A percentile compares a stretch with the other conserved stretches of the same genome.
These are phyloP conservation scores for Pseudogymnoascus sp. DNA, from an alignment of 2,329 filamentous ascomycete species.

Conservation along the genomic window DNA sequence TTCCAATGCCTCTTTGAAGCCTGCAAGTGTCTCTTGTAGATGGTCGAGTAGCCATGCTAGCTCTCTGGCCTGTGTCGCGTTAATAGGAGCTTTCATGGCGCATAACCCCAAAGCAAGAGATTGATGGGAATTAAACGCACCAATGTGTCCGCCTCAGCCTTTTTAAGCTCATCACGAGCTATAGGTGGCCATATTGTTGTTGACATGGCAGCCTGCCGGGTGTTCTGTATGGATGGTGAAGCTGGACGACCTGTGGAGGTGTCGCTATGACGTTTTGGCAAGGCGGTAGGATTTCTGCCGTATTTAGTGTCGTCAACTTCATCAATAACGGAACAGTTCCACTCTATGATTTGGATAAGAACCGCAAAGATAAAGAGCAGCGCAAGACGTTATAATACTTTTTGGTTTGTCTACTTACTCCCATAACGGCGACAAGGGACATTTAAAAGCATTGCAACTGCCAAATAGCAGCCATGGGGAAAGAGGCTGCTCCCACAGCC, in stretches of 20 bases:
- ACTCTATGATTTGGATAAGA: neutral
- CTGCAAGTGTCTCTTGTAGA: constrained; percentile 27
- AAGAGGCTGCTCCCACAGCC: neutral
- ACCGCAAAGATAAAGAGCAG: neutral
- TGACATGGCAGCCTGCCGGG: constrained; percentile 16
- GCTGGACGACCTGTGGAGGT: constrained; percentile 4
- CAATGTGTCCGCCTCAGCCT: constrained; percentile 26
- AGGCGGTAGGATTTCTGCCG: constrained; percentile 6
- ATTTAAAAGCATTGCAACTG: neutral
- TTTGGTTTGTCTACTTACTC: neutral
- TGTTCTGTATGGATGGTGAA: constrained; percentile 4
- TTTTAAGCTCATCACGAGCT: constrained; percentile 19
- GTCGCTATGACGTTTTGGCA: constrained; percentile 4
- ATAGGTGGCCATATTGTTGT: constrained; percentile 26
- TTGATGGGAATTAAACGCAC: constrained; percentile 17
- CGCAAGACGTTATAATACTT: neutral
- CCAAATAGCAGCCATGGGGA: neutral
- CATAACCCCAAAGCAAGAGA: neutral
- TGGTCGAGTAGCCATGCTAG: constrained; percentile 30
- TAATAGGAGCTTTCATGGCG: constrained; percentile 9
- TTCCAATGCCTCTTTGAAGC: constrained; percentile 45
- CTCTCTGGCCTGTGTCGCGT: constrained; percentile 24
- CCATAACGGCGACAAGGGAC: neutral
- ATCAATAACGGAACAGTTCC: neutral
- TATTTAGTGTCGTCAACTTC: neutral